Evolutionary conservation across 768 basidiomycete genomes (phyloP), one percentile per base, ranked within the genome.

Genomic region (Lanmaoa pseudosensibilis): DNA sequence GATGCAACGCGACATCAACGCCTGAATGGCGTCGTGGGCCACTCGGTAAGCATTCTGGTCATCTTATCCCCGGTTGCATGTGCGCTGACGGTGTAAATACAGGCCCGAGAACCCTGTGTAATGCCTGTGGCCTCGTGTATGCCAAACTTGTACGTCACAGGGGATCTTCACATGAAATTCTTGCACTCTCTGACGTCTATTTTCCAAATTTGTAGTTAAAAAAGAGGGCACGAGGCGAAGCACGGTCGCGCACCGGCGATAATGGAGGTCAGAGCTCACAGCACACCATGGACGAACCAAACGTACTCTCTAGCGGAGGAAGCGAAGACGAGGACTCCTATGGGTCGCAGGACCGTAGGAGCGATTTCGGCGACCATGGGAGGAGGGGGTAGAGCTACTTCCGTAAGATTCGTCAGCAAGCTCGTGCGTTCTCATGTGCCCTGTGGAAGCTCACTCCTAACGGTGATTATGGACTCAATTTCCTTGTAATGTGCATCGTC

Each of bases 21-120:
- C 90, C 90, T 7, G 90, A 93, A 76, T 93, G 91, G 90, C 78
- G 90, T 52, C 77, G 91, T 59, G 90, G 90, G 1, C 90, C 90
- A 15, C 72, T 92, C 75, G 90, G 90, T 91, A 67, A 70, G 77
- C 73, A 43, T 36, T 21, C n/a, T 55, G 50, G 59, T 65, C 57
- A 18, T 66, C 57, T 64, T 60, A 54, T 59, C 64, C 59, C 53
- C 57, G 61, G 63, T 53, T 33, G 57, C 60, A 53, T 62, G 60
- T 60, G 56, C 50, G 38, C 46, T 73, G 66, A 73, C 57, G 46
- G 58, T 63, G 59, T 57, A 60, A 62, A 57, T 58, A 59, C 58
- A 90, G 89, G 90, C 50, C 90, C 90, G 23, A 81, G 90, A 67
- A 92, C 90, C 52, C 75, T 92, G 51, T 92, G 90, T 70, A 92